Percentiles rank a stretch among this genome's conserved stretches.
Conservation (phyloP, 768 basidiomycete genomes). For the Phaffia tasmanica region DNA sequence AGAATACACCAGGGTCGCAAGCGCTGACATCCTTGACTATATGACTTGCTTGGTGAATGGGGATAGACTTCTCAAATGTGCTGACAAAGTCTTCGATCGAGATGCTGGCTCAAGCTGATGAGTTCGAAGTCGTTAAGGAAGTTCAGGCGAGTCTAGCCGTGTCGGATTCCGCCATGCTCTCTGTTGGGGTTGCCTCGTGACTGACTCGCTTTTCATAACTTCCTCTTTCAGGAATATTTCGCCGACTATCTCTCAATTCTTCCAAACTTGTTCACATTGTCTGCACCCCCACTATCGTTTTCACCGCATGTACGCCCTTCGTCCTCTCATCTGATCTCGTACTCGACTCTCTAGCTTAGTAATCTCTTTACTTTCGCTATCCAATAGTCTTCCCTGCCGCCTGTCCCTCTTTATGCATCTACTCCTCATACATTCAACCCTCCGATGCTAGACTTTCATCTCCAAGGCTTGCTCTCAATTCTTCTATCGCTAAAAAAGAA, state of each 20-base stretch:
- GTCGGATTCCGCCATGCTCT: not conserved
- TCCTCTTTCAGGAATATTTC: slow-evolving; percentile 65
- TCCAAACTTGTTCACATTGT: slow-evolving; percentile 76
- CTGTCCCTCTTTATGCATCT: slow-evolving; percentile 14
- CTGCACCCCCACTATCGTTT: slow-evolving; percentile 54
- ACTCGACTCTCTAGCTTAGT: not conserved
- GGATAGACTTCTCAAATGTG: slow-evolving; percentile 84
- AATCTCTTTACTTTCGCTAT: slow-evolving; percentile 4
- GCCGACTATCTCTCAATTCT: slow-evolving; percentile 86
- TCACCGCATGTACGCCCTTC: slow-evolving; percentile 36
- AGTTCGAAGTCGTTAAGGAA: slow-evolving; percentile 91
- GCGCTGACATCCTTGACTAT: not conserved
- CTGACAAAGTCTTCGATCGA: slow-evolving; percentile 83
- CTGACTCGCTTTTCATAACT: not conserved
- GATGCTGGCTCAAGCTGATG: slow-evolving; percentile 82
- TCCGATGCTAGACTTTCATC: slow-evolving; percentile 59
- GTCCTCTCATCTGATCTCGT: slow-evolving; percentile 59
- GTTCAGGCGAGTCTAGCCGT: slow-evolving; percentile 59
- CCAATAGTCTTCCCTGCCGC: slow-evolving; percentile 29
- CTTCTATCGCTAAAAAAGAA: slow-evolving; percentile 92
- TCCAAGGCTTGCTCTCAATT: slow-evolving; percentile 71
- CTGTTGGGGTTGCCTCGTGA: not conserved
- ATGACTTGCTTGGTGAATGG: not conserved
- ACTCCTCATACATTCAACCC: slow-evolving; percentile 28
- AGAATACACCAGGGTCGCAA: not conserved